Conservation (phyloP, 2,329 filamentous ascomycete genomes). For the Onygenales sp. region DNA sequence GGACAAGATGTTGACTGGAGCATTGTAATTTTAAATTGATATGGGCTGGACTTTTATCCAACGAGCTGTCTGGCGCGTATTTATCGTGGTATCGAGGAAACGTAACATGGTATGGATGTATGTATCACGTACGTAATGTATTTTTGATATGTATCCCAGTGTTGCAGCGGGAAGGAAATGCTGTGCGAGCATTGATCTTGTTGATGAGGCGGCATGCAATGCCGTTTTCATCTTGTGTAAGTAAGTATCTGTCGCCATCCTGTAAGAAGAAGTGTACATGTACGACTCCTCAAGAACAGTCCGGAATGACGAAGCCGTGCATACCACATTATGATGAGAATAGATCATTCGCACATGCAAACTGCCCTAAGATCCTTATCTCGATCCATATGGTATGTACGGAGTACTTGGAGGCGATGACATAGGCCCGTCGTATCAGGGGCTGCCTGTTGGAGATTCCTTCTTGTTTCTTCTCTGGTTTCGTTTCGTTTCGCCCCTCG, state of each 20-base stretch:
- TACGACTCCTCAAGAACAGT: too few relatives aligned
- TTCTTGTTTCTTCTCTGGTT: neutral
- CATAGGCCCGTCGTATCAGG: neutral
- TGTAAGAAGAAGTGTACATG: too few relatives aligned
- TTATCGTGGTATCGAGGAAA: too few relatives aligned
- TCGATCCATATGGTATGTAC: neutral
- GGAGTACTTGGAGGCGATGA: too few relatives aligned
- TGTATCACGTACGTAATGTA: neutral
- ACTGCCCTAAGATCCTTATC: neutral
- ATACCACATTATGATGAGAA: neutral
- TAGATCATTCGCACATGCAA: neutral
- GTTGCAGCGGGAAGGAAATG: neutral
- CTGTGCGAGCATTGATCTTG: too few relatives aligned
- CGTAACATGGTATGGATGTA: neutral
- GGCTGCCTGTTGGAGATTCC: neutral
- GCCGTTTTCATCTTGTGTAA: neutral
- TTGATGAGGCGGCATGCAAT: too few relatives aligned
- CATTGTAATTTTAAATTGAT: too few relatives aligned
- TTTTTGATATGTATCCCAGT: too few relatives aligned
- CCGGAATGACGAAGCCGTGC: neutral
- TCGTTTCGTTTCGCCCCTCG: neutral
- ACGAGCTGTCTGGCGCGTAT: too few relatives aligned
- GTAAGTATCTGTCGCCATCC: neutral
- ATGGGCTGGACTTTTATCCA: too few relatives aligned
- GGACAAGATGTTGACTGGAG: neutral